These are phyloP conservation scores for Leishmania arabica DNA, from an alignment of 208 protist genomes.

Conservation along the genomic window DNA sequence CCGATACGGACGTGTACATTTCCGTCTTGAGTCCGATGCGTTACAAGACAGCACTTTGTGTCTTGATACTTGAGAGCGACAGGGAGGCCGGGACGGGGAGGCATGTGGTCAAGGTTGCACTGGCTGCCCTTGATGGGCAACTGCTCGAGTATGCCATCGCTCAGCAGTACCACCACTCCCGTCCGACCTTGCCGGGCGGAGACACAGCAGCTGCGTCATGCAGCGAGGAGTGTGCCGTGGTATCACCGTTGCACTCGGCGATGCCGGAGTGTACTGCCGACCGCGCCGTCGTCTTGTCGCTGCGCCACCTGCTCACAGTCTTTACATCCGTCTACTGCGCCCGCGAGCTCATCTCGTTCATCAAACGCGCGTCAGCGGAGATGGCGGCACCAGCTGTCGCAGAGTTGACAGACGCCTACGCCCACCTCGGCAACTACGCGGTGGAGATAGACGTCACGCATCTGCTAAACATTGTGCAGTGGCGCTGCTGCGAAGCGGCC, in stretches of 20 bases:
- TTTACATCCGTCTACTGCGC: constrained; percentile 60
- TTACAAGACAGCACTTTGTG: constrained; percentile 45
- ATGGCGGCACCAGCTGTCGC: constrained; percentile 9
- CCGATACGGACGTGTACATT: constrained; percentile 34
- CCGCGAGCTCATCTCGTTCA: constrained; percentile 33
- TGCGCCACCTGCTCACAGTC: constrained; percentile 53
- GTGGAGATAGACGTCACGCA: constrained; percentile 73
- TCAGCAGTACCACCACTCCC: constrained; percentile 34
- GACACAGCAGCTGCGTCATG: background rate
- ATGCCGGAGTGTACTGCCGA: constrained; percentile 46
- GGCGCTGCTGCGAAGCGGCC: constrained; percentile 23
- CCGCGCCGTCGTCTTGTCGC: constrained; percentile 40
- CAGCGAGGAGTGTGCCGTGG: background rate
- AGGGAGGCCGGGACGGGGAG: constrained; percentile 24
- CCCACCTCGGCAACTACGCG: constrained; percentile 47
- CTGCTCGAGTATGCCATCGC: constrained; percentile 67
- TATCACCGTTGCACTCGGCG: constrained; percentile 1
- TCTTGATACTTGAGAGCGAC: constrained; percentile 46
- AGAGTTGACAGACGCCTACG: constrained; percentile 24
- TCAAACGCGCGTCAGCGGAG: constrained; percentile 12
- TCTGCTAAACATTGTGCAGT: constrained; percentile 53
- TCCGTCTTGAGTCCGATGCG: constrained; percentile 46
- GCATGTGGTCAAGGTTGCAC: constrained; percentile 39
- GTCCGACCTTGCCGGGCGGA: constrained; percentile 1
- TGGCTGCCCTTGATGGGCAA: constrained; percentile 48